phyloP scores from a whole-genome alignment of 1,139 yeast genomes.

The Yamadazyma mexicana region DNA sequence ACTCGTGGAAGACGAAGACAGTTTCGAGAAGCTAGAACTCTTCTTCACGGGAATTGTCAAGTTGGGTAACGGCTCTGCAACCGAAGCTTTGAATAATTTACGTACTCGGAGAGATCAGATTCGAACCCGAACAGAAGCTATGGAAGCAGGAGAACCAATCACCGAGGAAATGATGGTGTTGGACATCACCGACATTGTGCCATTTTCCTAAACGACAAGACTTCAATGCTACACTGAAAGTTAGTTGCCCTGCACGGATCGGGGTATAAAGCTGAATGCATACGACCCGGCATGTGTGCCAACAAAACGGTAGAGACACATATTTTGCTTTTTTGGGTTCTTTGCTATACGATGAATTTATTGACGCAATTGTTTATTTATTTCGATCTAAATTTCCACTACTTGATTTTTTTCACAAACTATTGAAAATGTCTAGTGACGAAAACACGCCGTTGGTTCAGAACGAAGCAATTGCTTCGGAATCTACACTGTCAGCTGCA shows the following conservation, averaged over 20 bases:
- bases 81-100: slow-evolving; percentile 20
- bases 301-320: too few species aligned
- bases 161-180: slow-evolving; percentile 10
- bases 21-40: slow-evolving; percentile 34
- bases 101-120: slow-evolving; percentile 7
- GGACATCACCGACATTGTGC: slow-evolving; percentile 24
- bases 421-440: slow-evolving; percentile 1
- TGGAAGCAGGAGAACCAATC: slow-evolving; percentile 9
- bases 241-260: too few species aligned
- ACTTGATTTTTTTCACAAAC: too few species aligned
- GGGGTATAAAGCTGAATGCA: too few species aligned
- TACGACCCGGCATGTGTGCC: too few species aligned
- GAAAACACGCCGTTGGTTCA: slow-evolving; percentile 9
- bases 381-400: too few species aligned
- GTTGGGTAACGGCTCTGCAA: slow-evolving; percentile 41
- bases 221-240: too few species aligned
- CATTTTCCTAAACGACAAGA: slow-evolving; percentile 24
- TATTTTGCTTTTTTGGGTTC: background rate
- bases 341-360: background rate
- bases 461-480: too few species aligned
- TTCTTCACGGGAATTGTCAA: slow-evolving; percentile 36
- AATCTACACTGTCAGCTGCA: too few species aligned
- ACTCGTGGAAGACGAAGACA: slow-evolving; percentile 24
- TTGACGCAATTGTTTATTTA: too few species aligned
- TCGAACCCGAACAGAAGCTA: background rate